Percentiles rank a stretch among this genome's conserved stretches.
Evolutionary conservation across 2,329 filamentous ascomycete species (phyloP).

Genomic region (Leptographium radiaticola): DNA sequence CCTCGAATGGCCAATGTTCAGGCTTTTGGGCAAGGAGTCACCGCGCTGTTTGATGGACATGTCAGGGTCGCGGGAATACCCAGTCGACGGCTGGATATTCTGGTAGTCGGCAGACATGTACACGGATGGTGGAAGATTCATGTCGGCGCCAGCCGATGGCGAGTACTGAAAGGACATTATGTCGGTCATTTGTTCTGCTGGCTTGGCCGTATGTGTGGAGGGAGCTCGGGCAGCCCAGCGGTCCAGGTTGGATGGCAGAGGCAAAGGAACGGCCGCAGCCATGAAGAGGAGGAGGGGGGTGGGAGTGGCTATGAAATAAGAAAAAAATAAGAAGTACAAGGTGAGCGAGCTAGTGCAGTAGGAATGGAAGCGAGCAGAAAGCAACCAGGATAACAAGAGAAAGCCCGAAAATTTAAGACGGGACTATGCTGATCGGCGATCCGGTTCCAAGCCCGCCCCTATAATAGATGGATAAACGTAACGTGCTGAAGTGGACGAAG

Average conservation of each 20-base stretch:
- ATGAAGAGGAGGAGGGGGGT: constrained; percentile 15
- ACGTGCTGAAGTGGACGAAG: no score
- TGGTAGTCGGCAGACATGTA: constrained; percentile 21
- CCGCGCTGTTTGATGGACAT: constrained; percentile 23
- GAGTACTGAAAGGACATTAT: constrained; percentile 38
- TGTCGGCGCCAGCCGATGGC: constrained; percentile 27
- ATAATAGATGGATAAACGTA: no score
- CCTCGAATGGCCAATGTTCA: constrained; percentile 32
- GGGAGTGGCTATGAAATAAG: background rate
- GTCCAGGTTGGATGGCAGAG: constrained; percentile 19
- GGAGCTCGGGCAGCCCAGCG: constrained; percentile 18
- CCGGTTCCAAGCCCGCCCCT: no score
- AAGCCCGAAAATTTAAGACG: no score
- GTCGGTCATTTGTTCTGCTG: constrained; percentile 23
- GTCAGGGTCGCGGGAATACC: constrained; percentile 16
- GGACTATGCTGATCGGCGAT: no score
- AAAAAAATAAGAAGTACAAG: background rate
- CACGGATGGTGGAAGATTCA: constrained; percentile 26
- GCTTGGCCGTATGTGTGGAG: constrained; percentile 15
- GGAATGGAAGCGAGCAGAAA: no score
- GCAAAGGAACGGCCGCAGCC: constrained; percentile 21
- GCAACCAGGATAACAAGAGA: no score
- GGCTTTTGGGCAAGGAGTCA: constrained; percentile 23
- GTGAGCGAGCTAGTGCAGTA: background rate
- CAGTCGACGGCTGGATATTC: constrained; percentile 18